Conservation (phyloP, 2,329 filamentous ascomycete species). For the Aspergillus persii region DNA sequence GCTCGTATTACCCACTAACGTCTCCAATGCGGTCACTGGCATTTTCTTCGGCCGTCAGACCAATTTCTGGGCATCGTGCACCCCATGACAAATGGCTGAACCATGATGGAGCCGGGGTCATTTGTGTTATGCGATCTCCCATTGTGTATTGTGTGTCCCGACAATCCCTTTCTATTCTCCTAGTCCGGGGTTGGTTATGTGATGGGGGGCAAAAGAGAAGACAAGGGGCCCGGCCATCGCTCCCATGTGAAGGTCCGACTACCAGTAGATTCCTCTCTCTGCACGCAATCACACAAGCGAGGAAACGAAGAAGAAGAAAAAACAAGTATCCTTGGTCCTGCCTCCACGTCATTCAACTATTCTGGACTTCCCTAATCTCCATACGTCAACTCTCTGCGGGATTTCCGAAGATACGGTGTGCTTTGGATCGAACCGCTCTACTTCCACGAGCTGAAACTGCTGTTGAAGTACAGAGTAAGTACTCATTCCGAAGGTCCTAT, state of each 20-base stretch:
- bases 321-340: too few relatives aligned
- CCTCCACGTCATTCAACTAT: too few relatives aligned
- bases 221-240: neutral
- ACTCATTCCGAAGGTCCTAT: neutral
- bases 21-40: neutral
- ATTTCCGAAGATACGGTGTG: neutral
- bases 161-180: neutral
- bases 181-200: neutral
- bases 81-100: neutral
- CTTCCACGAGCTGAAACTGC: neutral
- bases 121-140: neutral
- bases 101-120: neutral
- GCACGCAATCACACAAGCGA: too few relatives aligned
- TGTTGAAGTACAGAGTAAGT: neutral
- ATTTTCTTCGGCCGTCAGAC: neutral
- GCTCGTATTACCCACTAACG: neutral
- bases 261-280: too few relatives aligned
- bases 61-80: neutral
- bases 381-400: neutral
- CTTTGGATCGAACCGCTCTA: neutral
- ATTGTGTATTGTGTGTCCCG: neutral
- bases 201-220: neutral
- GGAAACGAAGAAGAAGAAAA: too few relatives aligned
- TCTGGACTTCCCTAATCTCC: too few relatives aligned
- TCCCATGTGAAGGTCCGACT: neutral